phyloP scores from a whole-genome alignment of 441 rosid species.

The Biscutella laevigata region DNA sequence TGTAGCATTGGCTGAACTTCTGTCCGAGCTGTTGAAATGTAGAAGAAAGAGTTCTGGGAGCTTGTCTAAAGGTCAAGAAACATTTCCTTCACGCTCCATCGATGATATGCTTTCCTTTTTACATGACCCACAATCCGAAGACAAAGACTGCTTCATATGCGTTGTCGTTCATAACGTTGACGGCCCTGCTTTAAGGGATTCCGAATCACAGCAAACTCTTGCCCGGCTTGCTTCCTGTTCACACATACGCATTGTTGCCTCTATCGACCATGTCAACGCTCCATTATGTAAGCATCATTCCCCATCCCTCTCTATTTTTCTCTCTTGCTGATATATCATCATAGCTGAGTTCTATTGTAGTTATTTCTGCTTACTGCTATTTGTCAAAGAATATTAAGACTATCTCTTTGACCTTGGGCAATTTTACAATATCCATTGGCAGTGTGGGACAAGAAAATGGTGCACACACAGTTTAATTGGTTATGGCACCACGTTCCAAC shows the following conservation, averaged over 20 bases:
- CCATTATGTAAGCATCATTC: slow-evolving; percentile 55
- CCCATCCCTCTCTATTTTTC: neutral
- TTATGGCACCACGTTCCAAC: slow-evolving; percentile 88
- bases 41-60: slow-evolving; percentile 30
- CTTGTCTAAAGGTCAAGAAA: slow-evolving; percentile 42
- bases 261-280: slow-evolving; percentile 85
- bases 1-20: slow-evolving; percentile 52
- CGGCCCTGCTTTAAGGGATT: slow-evolving; percentile 62
- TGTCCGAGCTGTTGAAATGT: slow-evolving; percentile 53
- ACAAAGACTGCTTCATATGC: slow-evolving; percentile 49
- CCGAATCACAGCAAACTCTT: slow-evolving; percentile 29
- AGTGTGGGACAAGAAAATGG: slow-evolving; percentile 99
- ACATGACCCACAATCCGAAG: slow-evolving; percentile 40
- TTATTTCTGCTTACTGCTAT: neutral
- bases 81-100: slow-evolving; percentile 52
- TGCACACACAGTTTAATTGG: slow-evolving; percentile 83
- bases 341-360: neutral
- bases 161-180: slow-evolving; percentile 77
- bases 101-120: slow-evolving; percentile 69
- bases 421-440: slow-evolving; percentile 16
- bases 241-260: slow-evolving; percentile 63
- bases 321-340: neutral
- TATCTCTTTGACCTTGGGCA: neutral
- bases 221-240: slow-evolving; percentile 48
- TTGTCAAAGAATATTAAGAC: neutral